phyloP scores from a whole-genome alignment of 192 early-diverging fungal species.

The Linnemannia schmuckeri region DNA sequence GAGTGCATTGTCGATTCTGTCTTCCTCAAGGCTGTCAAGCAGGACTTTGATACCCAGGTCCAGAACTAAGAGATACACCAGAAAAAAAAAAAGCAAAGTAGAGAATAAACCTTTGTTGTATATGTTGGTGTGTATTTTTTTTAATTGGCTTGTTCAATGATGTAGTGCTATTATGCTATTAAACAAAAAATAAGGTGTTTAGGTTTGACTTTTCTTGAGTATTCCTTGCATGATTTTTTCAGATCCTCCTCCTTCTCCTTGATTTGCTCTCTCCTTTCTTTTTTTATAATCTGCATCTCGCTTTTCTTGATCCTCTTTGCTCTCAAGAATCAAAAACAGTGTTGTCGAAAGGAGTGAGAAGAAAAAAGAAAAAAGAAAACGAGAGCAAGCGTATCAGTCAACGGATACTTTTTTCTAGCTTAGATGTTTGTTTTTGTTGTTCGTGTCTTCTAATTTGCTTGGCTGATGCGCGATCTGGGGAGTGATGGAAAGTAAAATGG shows the following conservation, averaged over 20 bases:
- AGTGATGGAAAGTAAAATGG: background rate
- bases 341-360: too few species aligned
- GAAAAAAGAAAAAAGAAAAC: too few species aligned
- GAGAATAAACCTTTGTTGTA: background rate
- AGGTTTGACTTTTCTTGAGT: background rate
- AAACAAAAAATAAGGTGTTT: background rate
- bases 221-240: background rate
- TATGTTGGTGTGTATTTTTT: background rate
- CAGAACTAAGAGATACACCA: background rate
- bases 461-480: background rate
- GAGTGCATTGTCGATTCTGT: slow-evolving; percentile 62
- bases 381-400: too few species aligned
- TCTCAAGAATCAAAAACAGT: background rate
- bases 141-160: background rate
- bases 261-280: background rate
- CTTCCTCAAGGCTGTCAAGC: slow-evolving; percentile 63
- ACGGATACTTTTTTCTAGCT: too few species aligned
- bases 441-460: background rate
- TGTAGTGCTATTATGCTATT: background rate
- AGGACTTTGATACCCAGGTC: slow-evolving; percentile 30
- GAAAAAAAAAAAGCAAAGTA: slow-evolving; percentile 7
- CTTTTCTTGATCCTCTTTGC: background rate
- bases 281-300: background rate
- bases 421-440: background rate
- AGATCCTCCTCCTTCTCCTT: background rate